These are phyloP conservation scores for Copromyces sp. DNA, from an alignment of 495 filamentous ascomycete genomes.

Conservation along the genomic window DNA sequence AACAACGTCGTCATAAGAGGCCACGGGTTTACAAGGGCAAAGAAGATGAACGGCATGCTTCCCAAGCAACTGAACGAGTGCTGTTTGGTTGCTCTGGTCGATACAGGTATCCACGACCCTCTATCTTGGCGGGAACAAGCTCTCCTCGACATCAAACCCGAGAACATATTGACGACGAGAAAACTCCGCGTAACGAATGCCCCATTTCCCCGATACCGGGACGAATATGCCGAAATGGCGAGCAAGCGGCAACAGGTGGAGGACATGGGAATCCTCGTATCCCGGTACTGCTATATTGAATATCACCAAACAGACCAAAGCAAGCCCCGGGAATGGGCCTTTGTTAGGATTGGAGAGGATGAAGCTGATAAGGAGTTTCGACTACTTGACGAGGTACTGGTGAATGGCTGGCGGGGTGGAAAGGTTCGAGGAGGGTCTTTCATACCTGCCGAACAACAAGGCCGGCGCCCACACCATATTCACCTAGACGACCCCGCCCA, in stretches of 20 bases:
- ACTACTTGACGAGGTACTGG: slow-evolving; percentile 1
- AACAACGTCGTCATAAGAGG: slow-evolving; percentile 1
- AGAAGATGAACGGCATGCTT: neutral
- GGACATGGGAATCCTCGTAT: slow-evolving; percentile 26
- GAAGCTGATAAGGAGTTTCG: slow-evolving; percentile 11
- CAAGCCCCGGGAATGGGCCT: slow-evolving; percentile 22
- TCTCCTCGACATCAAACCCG: slow-evolving; percentile 31
- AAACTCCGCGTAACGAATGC: slow-evolving; percentile 44
- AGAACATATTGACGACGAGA: slow-evolving; percentile 25
- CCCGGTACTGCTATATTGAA: slow-evolving; percentile 23
- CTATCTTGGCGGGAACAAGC: slow-evolving; percentile 30
- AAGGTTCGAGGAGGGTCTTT: slow-evolving; percentile 30
- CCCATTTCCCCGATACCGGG: slow-evolving; percentile 30
- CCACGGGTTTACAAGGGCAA: neutral
- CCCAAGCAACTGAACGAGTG: slow-evolving; percentile 22
- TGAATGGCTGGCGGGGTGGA: slow-evolving; percentile 30
- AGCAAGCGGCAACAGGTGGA: slow-evolving; percentile 11
- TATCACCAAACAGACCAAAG: slow-evolving; percentile 11
- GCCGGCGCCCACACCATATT: neutral
- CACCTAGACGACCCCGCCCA: neutral
- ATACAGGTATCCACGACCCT: slow-evolving; percentile 33
- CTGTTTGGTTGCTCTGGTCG: slow-evolving; percentile 38
- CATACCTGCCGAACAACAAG: slow-evolving; percentile 3
- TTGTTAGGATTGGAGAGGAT: slow-evolving; percentile 15
- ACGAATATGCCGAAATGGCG: neutral